Evolutionary conservation across 2,329 filamentous ascomycete genomes (phyloP).

Genomic region (Dactylellina haptotyla): DNA sequence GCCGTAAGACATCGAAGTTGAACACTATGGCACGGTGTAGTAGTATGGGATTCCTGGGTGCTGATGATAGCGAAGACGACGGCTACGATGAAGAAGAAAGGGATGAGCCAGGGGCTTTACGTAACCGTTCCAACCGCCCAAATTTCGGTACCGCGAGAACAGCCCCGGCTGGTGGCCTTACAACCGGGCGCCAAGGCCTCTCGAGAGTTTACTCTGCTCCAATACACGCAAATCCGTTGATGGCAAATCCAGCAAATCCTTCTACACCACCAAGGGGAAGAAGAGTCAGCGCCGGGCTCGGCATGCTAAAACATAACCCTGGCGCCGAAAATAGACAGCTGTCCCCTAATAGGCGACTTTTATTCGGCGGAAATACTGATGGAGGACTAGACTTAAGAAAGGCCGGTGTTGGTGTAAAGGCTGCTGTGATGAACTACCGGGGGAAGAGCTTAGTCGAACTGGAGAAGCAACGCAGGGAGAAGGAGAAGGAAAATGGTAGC

Average conservation of each 20-base stretch:
- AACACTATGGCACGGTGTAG: slow-evolving; percentile 17
- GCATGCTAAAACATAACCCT: slow-evolving; percentile 38
- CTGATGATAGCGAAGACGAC: slow-evolving; percentile 37
- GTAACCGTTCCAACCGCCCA: slow-evolving; percentile 13
- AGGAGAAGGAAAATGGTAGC: slow-evolving; percentile 33
- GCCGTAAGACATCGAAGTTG: slow-evolving; percentile 26
- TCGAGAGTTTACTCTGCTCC: slow-evolving; percentile 40
- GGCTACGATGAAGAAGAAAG: slow-evolving; percentile 39
- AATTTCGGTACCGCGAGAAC: slow-evolving; percentile 17
- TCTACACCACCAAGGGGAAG: slow-evolving; percentile 45
- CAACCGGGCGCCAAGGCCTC: slow-evolving; percentile 27
- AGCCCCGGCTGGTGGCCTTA: slow-evolving; percentile 12
- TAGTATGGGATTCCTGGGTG: slow-evolving; percentile 18
- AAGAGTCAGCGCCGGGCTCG: slow-evolving; percentile 17
- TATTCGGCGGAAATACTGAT: slow-evolving; percentile 11
- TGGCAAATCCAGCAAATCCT: slow-evolving; percentile 33
- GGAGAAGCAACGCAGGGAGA: slow-evolving; percentile 26
- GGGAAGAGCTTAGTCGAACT: slow-evolving; percentile 20
- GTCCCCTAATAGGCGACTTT: slow-evolving; percentile 34
- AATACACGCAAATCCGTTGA: slow-evolving; percentile 31
- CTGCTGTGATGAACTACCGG: slow-evolving; percentile 20
- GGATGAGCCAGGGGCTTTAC: slow-evolving; percentile 21
- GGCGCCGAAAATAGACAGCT: slow-evolving; percentile 42
- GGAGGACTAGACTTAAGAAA: slow-evolving; percentile 12
- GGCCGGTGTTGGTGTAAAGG: slow-evolving; percentile 15